phyloP scores from a whole-genome alignment of 768 basidiomycete genomes.

The Panus rudis region DNA sequence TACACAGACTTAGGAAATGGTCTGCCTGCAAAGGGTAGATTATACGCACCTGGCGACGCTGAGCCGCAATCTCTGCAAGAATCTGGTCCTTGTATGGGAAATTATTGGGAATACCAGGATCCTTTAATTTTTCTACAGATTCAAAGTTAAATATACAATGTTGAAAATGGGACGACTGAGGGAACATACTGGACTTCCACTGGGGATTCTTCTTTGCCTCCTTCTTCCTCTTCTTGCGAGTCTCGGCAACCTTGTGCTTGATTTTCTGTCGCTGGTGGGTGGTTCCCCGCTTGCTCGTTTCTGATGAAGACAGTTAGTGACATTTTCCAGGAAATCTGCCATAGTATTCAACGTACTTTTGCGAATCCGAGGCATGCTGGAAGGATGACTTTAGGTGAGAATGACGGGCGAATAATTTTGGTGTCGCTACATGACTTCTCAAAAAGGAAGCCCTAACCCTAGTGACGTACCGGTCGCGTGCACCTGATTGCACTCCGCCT shows the following conservation, averaged over 20 bases:
- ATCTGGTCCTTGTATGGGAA: conserved; percentile 95
- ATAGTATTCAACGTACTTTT: conserved; percentile 43
- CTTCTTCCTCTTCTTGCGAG: conserved; percentile 68
- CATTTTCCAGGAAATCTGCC: not conserved
- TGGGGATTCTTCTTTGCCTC: conserved; percentile 70
- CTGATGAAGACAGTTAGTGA: conserved; percentile 29
- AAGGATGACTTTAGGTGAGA: too few relatives aligned
- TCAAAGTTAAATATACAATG: conserved; percentile 6
- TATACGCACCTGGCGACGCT: conserved; percentile 59
- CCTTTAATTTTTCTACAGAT: conserved; percentile 65
- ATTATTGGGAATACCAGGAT: conserved; percentile 89
- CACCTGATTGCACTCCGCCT: too few relatives aligned
- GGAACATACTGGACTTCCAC: conserved; percentile 80
- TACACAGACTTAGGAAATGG: not conserved
- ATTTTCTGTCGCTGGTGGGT: conserved; percentile 68
- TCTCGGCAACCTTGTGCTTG: conserved; percentile 69
- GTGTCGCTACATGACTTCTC: too few relatives aligned
- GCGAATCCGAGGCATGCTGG: conserved; percentile 57
- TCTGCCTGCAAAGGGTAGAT: not conserved
- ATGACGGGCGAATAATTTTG: too few relatives aligned
- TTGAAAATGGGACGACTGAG: not conserved
- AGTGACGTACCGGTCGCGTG: too few relatives aligned
- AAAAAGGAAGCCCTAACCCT: too few relatives aligned
- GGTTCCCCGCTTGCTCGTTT: conserved; percentile 77
- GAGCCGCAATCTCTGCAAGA: conserved; percentile 81